Evolutionary conservation across 192 early-diverging fungal genomes (phyloP).

Genomic region (Spinellus fusiger): DNA sequence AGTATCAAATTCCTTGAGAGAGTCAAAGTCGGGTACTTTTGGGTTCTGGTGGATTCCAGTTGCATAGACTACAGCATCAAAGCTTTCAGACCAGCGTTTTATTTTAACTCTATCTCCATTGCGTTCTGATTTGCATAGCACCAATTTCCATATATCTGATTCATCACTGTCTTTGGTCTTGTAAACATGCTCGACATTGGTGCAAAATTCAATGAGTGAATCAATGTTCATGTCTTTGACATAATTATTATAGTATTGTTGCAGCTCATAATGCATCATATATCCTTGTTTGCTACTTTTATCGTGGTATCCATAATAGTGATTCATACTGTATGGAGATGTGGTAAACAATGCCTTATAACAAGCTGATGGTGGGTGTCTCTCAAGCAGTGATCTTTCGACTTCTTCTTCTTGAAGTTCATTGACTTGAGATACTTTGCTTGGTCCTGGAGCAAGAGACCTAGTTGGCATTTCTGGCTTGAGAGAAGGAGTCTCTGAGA

Average conservation of each 20-base stretch:
- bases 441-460: too few relatives aligned
- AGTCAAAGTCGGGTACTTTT: conserved; percentile 6
- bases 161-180: conserved; percentile 1
- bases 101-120: background rate
- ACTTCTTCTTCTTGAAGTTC: conserved; percentile 1
- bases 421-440: background rate
- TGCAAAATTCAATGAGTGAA: conserved; percentile 12
- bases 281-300: background rate
- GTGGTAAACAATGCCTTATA: conserved; percentile 1
- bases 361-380: conserved; percentile 7
- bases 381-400: background rate
- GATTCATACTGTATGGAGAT: background rate
- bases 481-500: background rate
- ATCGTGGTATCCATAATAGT: background rate
- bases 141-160: background rate
- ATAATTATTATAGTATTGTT: conserved; percentile 14
- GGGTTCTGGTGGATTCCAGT: conserved; percentile 14
- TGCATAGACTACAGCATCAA: conserved; percentile 16
- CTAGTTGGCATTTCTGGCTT: conserved; percentile 9
- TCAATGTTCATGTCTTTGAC: conserved; percentile 1
- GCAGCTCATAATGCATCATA: background rate
- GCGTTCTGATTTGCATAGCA: background rate
- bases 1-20: conserved; percentile 6
- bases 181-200: conserved; percentile 9
- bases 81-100: background rate